Conservation (phyloP, 306 rosid species). For the Sesbania bispinosa region DNA sequence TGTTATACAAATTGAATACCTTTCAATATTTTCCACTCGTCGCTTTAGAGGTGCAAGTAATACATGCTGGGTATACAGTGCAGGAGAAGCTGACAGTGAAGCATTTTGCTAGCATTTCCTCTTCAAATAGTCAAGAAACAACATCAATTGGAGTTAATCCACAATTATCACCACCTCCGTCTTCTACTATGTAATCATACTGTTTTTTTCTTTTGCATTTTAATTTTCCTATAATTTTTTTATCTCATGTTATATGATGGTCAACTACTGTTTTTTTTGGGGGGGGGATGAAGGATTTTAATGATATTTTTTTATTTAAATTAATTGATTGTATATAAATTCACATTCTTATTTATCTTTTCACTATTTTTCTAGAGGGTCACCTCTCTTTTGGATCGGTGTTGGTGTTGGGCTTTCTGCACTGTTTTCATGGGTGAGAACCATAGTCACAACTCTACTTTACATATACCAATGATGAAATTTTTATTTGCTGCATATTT, state of each 20-base stretch:
- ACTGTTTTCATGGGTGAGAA: conserved; percentile 84
- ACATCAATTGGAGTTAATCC: conserved; percentile 82
- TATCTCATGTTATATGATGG: neutral
- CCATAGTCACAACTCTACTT: neutral
- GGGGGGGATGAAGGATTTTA: neutral
- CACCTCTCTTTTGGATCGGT: conserved; percentile 95
- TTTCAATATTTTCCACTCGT: neutral
- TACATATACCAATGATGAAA: neutral
- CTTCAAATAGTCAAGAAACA: conserved; percentile 56
- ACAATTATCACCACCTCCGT: conserved; percentile 59
- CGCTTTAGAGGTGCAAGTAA: conserved; percentile 11
- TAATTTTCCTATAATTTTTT: neutral
- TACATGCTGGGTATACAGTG: conserved; percentile 30
- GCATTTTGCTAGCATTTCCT: conserved; percentile 73
- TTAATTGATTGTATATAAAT: neutral
- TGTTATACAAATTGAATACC: neutral
- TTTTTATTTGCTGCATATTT: conserved; percentile 32
- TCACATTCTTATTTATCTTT: conserved; percentile 13
- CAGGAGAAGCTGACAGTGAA: conserved; percentile 43
- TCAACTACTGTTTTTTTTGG: neutral
- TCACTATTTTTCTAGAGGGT: conserved; percentile 57
- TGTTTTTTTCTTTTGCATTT: conserved; percentile 5
- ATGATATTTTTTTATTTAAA: neutral
- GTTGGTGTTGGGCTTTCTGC: conserved; percentile 97
- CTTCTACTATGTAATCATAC: conserved; percentile 62